Evolutionary conservation across 1,284 basidiomycete species (phyloP).

Genomic region (Retiboletus flavoniger): DNA sequence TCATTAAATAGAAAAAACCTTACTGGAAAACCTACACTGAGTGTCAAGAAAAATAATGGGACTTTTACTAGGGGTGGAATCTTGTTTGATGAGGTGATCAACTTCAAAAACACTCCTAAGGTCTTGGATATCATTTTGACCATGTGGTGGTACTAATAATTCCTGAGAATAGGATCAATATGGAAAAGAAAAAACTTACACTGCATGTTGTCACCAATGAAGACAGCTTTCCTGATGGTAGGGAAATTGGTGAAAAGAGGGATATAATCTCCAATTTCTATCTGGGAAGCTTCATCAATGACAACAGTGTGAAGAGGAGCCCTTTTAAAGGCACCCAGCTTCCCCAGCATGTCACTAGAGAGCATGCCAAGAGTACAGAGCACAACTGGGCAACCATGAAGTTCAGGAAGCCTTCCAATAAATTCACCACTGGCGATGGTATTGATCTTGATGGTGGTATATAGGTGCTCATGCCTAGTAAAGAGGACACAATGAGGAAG

Average conservation of each 20-base stretch:
- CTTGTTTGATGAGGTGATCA: conserved; percentile 39
- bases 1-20: neutral
- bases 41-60: conserved; percentile 50
- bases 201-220: conserved; percentile 51
- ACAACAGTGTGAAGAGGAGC: conserved; percentile 40
- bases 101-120: conserved; percentile 62
- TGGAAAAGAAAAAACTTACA: conserved; percentile 30
- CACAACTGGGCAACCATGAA: conserved; percentile 28
- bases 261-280: conserved; percentile 44
- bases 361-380: conserved; percentile 72
- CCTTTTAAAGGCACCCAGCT: conserved; percentile 22
- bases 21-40: conserved; percentile 48
- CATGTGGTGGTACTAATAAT: conserved; percentile 54
- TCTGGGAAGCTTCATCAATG: conserved; percentile 52
- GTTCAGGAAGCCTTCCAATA: conserved; percentile 18
- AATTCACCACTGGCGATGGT: conserved; percentile 39
- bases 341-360: conserved; percentile 43
- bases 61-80: conserved; percentile 21
- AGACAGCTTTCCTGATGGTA: conserved; percentile 33
- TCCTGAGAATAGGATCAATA: neutral
- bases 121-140: conserved; percentile 49
- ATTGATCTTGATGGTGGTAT: conserved; percentile 37
- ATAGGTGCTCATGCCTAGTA: conserved; percentile 55
- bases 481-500: conserved; percentile 1
- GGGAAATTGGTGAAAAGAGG: conserved; percentile 34